These are phyloP conservation scores for Micromonas commoda DNA, from an alignment of 139 green algal genomes.

Conservation along the genomic window DNA sequence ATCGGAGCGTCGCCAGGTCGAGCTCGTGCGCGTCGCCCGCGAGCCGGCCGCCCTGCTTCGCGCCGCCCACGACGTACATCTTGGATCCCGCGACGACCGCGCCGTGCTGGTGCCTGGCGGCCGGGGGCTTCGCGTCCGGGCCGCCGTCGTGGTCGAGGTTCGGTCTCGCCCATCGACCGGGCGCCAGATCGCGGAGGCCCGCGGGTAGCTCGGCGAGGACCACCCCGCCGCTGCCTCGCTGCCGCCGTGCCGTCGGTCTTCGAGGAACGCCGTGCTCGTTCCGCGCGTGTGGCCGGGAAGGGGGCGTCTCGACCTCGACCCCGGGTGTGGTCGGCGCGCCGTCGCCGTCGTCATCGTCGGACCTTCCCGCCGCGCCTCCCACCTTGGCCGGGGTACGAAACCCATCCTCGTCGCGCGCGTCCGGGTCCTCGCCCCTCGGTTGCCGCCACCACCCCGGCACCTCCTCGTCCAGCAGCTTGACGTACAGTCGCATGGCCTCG, in stretches of 20 bases:
- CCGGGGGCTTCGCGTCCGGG: background rate
- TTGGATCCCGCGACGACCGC: background rate
- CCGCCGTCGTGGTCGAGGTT: background rate
- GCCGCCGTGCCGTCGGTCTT: no score
- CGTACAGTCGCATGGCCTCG: constrained; percentile 26
- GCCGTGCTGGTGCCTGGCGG: constrained; percentile 3
- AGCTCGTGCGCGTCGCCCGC: constrained; percentile 15
- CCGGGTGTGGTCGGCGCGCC: no score
- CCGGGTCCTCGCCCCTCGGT: background rate
- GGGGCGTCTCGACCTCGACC: no score
- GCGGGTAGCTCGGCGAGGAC: background rate
- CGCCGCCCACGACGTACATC: constrained; percentile 6
- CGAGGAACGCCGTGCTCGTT: no score
- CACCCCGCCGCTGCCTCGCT: no score
- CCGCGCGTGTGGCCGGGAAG: no score
- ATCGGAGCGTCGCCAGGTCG: background rate
- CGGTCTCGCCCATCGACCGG: background rate
- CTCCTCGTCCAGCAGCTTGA: constrained; percentile 20
- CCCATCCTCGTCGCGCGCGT: background rate
- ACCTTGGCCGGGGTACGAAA: no score
- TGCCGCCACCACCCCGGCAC: background rate
- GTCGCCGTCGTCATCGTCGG: no score
- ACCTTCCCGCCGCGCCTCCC: no score
- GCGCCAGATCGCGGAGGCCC: background rate
- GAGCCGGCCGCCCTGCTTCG: background rate